phyloP scores from a whole-genome alignment of 768 basidiomycete species.

The Amanita phalloides region DNA sequence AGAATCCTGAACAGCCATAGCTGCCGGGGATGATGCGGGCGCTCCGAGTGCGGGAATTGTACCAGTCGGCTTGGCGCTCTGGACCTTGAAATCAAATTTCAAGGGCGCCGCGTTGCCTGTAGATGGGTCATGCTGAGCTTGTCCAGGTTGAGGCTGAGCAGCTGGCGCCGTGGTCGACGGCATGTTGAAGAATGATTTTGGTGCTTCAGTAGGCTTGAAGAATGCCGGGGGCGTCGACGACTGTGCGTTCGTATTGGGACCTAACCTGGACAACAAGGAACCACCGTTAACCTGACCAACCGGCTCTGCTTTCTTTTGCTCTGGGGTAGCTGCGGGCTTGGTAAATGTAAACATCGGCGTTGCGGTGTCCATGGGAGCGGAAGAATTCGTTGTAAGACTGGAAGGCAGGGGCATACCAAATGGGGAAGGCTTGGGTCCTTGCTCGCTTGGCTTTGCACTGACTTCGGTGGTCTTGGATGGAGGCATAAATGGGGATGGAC shows the following conservation, averaged over 20 bases:
- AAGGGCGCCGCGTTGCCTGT: conserved; percentile 9
- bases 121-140: background rate
- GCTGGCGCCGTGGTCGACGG: background rate
- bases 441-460: background rate
- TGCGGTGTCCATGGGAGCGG: conserved; percentile 10
- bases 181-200: background rate
- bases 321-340: background rate
- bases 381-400: background rate
- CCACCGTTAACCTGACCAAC: background rate
- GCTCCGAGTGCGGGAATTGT: background rate
- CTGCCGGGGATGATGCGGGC: background rate
- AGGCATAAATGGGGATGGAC: background rate
- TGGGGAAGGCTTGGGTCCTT: background rate
- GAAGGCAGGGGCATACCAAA: background rate
- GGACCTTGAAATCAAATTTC: conserved; percentile 7
- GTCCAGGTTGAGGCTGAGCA: background rate
- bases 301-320: background rate
- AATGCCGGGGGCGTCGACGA: conserved; percentile 8
- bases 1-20: background rate
- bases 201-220: conserved; percentile 5
- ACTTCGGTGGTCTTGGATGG: background rate
- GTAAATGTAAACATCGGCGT: conserved; percentile 5
- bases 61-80: conserved; percentile 2
- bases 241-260: conserved; percentile 5
- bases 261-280: conserved; percentile 1